Evolutionary conservation across 306 rosid species (phyloP).

Genomic region (Pyrus communis): DNA sequence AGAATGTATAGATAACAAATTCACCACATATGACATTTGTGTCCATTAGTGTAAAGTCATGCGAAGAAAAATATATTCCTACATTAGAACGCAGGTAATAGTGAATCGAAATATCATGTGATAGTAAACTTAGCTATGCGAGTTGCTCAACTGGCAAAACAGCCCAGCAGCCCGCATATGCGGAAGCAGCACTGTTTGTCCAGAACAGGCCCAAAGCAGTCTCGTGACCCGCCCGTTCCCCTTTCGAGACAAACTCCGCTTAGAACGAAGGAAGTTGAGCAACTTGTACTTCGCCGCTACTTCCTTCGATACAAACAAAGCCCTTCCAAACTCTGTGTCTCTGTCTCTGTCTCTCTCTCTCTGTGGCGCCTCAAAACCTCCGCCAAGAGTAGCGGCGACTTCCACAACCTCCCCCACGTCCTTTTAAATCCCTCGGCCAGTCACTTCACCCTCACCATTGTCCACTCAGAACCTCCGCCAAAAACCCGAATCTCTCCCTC

Average conservation of each 20-base stretch:
- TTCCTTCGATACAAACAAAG: constrained; percentile 61
- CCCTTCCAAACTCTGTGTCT: neutral
- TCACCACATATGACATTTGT: too few species aligned
- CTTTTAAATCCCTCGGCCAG: neutral
- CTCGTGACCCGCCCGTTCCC: neutral
- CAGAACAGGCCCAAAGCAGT: neutral
- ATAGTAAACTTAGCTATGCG: neutral
- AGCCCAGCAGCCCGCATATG: neutral
- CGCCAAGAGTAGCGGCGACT: constrained; percentile 46
- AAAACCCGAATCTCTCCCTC: constrained; percentile 1
- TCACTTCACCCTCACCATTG: neutral
- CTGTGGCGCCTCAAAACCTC: constrained; percentile 33
- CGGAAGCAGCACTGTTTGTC: neutral
- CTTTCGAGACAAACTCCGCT: neutral
- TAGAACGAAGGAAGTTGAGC: neutral
- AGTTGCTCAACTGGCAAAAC: neutral
- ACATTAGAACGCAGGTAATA: too few species aligned
- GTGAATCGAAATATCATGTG: too few species aligned
- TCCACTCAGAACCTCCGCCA: constrained; percentile 40
- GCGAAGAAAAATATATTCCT: too few species aligned
- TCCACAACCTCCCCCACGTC: constrained; percentile 24
- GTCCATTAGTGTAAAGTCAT: too few species aligned
- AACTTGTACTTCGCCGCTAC: neutral
- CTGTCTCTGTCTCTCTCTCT: too few species aligned
- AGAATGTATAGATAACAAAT: too few species aligned